phyloP scores from a whole-genome alignment of 495 filamentous ascomycete species.

The Tuber microsphaerosporum region DNA sequence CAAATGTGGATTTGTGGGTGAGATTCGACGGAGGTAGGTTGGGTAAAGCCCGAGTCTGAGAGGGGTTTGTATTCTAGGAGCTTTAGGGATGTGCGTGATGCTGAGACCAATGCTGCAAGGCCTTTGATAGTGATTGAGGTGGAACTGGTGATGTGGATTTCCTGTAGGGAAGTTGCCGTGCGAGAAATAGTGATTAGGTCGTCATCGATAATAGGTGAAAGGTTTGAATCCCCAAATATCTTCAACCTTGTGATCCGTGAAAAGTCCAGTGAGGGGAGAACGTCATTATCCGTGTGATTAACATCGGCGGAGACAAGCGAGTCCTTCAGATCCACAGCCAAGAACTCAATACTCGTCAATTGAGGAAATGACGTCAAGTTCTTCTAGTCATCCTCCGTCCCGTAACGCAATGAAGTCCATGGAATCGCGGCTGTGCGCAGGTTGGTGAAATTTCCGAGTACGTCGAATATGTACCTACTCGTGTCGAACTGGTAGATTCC shows the following conservation, averaged over 20 bases:
- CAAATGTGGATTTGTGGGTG: conserved; percentile 45
- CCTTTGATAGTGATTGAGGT: conserved; percentile 49
- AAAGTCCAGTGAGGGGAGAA: conserved; percentile 43
- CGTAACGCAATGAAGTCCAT: conserved; percentile 51
- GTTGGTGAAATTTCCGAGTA: conserved; percentile 45
- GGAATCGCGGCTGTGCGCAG: conserved; percentile 47
- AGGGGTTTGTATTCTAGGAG: conserved; percentile 52
- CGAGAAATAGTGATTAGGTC: conserved; percentile 48
- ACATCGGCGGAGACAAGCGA: conserved; percentile 35
- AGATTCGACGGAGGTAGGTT: conserved; percentile 43
- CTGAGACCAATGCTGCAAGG: conserved; percentile 48
- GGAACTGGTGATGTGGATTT: conserved; percentile 51
- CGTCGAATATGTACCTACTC: conserved; percentile 45
- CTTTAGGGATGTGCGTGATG: conserved; percentile 47
- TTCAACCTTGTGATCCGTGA: conserved; percentile 48
- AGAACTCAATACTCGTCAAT: conserved; percentile 49
- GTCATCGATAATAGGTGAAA: conserved; percentile 49
- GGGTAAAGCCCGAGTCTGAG: conserved; percentile 48
- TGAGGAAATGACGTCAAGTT: conserved; percentile 38
- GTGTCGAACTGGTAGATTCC: conserved; percentile 51
- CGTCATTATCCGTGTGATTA: conserved; percentile 28
- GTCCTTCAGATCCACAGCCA: conserved; percentile 46
- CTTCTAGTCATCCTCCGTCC: conserved; percentile 46
- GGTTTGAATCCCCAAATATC: conserved; percentile 50
- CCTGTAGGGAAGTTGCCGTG: conserved; percentile 49